These are phyloP conservation scores for Phialophora chinensis DNA, from an alignment of 2,329 filamentous ascomycete genomes.

Conservation along the genomic window DNA sequence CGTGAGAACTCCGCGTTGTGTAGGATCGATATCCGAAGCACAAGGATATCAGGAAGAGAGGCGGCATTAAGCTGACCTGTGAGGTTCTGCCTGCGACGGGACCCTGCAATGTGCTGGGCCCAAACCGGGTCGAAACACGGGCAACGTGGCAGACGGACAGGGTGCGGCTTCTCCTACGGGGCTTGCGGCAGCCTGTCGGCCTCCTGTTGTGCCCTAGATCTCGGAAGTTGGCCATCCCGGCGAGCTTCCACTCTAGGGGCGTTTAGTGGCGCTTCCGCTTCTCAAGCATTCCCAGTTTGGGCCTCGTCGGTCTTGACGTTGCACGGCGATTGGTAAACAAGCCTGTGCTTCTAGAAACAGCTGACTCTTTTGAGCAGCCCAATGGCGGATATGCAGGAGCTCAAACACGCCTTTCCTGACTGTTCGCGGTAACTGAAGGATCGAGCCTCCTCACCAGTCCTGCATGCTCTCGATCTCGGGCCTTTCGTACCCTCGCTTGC, in stretches of 20 bases:
- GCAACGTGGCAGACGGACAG: neutral
- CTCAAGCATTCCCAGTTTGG: constrained; percentile 7
- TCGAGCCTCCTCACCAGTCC: constrained; percentile 2
- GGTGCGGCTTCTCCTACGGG: neutral
- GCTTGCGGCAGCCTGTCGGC: neutral
- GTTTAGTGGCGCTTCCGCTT: constrained; percentile 5
- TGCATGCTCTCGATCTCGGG: constrained; percentile 11
- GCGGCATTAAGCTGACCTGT: neutral
- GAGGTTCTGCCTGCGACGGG: neutral
- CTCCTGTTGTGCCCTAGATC: constrained; percentile 1
- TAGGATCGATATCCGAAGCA: neutral
- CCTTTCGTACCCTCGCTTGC: neutral
- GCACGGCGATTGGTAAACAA: neutral
- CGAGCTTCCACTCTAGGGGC: neutral
- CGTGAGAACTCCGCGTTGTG: neutral
- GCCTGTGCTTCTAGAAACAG: neutral
- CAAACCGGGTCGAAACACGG: neutral
- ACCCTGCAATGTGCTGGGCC: neutral
- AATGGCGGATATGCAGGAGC: constrained; percentile 1
- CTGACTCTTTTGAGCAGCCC: constrained; percentile 6
- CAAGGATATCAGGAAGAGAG: neutral
- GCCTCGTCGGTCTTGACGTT: neutral
- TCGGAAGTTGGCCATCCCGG: constrained; percentile 10
- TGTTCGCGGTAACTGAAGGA: neutral
- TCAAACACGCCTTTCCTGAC: constrained; percentile 1